A percentile compares a stretch with the other conserved stretches of the same genome.
Evolutionary conservation across 495 filamentous ascomycete species (phyloP).

Genomic region (Gamarada debralockiae): DNA sequence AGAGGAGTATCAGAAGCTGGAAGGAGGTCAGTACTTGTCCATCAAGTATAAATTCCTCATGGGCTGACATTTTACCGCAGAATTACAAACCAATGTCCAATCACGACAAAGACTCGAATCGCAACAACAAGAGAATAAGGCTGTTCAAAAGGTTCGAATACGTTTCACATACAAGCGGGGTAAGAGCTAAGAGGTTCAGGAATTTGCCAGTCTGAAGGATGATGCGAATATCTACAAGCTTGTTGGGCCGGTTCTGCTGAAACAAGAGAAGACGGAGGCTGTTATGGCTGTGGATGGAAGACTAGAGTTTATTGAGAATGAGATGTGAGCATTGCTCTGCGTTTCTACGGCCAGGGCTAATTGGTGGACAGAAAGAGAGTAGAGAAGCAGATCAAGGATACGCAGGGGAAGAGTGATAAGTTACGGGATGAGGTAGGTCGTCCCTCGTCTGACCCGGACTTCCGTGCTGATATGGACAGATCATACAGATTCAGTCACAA

Average conservation of each 20-base stretch:
- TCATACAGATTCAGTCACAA: slow-evolving; percentile 24
- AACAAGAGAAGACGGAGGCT: slow-evolving; percentile 88
- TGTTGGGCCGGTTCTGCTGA: slow-evolving; percentile 86
- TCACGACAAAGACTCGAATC: slow-evolving; percentile 92
- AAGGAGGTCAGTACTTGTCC: slow-evolving; percentile 54
- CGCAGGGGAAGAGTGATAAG: slow-evolving; percentile 76
- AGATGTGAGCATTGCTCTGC: slow-evolving; percentile 67
- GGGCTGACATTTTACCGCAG: slow-evolving; percentile 39
- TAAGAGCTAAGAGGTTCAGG: slow-evolving; percentile 41
- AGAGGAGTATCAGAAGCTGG: slow-evolving; percentile 82
- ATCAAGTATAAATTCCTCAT: not conserved
- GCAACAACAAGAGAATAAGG: slow-evolving; percentile 87
- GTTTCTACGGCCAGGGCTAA: slow-evolving; percentile 8
- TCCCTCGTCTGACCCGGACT: not conserved
- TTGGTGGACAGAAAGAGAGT: slow-evolving; percentile 61
- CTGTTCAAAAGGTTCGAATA: slow-evolving; percentile 69
- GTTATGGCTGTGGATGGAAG: slow-evolving; percentile 84
- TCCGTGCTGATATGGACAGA: slow-evolving; percentile 10
- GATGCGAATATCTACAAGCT: slow-evolving; percentile 92
- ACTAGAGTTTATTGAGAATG: slow-evolving; percentile 87
- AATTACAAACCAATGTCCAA: slow-evolving; percentile 69
- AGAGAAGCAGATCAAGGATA: slow-evolving; percentile 74
- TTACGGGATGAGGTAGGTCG: slow-evolving; percentile 64
- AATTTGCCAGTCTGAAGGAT: slow-evolving; percentile 75
- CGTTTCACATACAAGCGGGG: no score